Conservation (phyloP, 768 basidiomycete genomes). For the Boletellus ananas region DNA sequence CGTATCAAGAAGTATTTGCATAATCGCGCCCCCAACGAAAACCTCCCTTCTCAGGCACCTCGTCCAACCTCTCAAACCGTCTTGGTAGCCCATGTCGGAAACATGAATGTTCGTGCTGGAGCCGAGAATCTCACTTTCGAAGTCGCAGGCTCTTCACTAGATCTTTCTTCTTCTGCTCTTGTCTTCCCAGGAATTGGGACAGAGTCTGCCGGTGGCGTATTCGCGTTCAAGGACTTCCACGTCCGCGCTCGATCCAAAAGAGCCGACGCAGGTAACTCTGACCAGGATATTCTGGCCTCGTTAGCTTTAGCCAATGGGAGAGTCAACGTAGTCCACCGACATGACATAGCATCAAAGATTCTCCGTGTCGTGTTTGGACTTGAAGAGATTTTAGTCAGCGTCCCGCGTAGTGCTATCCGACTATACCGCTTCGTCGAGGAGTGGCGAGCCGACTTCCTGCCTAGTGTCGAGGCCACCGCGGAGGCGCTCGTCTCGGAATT, state of each 20-base stretch:
- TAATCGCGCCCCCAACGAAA: background rate
- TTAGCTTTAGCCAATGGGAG: conserved; percentile 46
- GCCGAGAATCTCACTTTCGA: conserved; percentile 71
- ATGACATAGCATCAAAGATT: conserved; percentile 39
- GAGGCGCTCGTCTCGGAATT: conserved; percentile 65
- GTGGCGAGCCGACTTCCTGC: conserved; percentile 78
- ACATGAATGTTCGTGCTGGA: conserved; percentile 54
- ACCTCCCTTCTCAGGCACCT: background rate
- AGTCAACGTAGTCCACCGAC: conserved; percentile 44
- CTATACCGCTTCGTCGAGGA: conserved; percentile 77
- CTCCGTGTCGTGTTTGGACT: conserved; percentile 45
- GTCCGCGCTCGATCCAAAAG: conserved; percentile 53
- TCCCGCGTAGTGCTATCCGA: conserved; percentile 79
- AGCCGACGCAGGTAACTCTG: conserved; percentile 37
- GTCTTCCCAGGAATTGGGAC: conserved; percentile 17
- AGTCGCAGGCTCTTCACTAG: conserved; percentile 39
- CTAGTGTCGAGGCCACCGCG: conserved; percentile 65
- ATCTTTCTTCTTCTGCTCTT: conserved; percentile 22
- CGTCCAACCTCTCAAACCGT: conserved; percentile 29
- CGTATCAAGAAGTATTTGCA: conserved; percentile 44
- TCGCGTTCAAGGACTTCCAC: conserved; percentile 49
- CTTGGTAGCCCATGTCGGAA: conserved; percentile 39
- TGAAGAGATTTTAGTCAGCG: conserved; percentile 47
- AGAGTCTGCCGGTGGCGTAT: conserved; percentile 45
- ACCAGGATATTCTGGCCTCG: conserved; percentile 60